Base-by-base conservation (phyloP, 768 basidiomycete genomes). In the Dictyophora rubrovolvata region DNA sequence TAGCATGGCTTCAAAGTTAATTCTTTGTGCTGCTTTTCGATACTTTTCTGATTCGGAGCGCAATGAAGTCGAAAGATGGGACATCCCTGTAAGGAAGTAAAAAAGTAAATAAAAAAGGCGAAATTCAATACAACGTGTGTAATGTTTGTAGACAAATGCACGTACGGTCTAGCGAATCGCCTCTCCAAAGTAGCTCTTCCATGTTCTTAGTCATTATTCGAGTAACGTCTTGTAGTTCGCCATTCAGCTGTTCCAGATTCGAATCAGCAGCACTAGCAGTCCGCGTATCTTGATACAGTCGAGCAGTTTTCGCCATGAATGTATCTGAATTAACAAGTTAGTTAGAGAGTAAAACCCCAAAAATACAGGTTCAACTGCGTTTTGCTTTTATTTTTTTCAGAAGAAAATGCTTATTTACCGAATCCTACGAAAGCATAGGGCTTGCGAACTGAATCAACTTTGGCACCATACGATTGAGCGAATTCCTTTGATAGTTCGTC, bases 201-300 rank as follows among this genome's bases (percentile, higher is more conserved):
- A 99, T 99, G 68, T 99, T 98, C 77, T 99, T 98, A 9, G 96
- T 98, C 96, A 99, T 98, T 72, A 99, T 98, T 63, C 92, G 79
- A 53, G 96, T 97, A 61, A 99, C 96, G 68, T 99, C 96, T 69
- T 96, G 93, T 37, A 99, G 76, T 64, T 99, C 95, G 66, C 93
- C 93, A 67, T 98, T 98, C 50, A 99, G 77, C 71, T 79, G 87
- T 70, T 93, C 92, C 57, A 99, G 71, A 56, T 81, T 80, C 12
- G 84, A 86, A 20, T 75, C 79, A 20, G 85, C 78, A 20, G 87
- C 85, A 60, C 71, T 83, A 20, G 88, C 88, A 52, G 91, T 90
- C 64, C 94, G 82, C 50, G 94, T 92, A 71, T 99, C 96, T 64
- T 85, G 85, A 72, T 99, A 99, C 48, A 98, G 77, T 53, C 95